These are phyloP conservation scores for Russula brevipes DNA, from an alignment of 768 basidiomycete species.

Conservation along the genomic window DNA sequence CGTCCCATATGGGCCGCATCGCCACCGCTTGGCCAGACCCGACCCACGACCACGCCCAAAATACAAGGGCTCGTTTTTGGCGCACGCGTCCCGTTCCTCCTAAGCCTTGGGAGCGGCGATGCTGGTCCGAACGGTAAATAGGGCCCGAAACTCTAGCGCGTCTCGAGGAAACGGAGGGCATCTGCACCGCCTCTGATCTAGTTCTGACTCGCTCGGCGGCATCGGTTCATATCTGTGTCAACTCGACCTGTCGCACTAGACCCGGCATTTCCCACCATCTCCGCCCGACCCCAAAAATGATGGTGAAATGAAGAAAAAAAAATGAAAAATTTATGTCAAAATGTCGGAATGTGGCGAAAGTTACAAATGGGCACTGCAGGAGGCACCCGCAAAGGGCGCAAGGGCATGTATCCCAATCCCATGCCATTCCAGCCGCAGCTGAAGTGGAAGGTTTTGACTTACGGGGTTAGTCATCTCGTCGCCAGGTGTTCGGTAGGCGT, in stretches of 20 bases:
- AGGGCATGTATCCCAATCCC: too few species aligned
- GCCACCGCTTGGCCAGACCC: not conserved
- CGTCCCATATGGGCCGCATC: slow-evolving; percentile 4
- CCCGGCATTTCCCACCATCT: not conserved
- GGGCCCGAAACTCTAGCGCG: slow-evolving; percentile 1
- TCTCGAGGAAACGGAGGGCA: slow-evolving; percentile 1
- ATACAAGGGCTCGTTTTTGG: not conserved
- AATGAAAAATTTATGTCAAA: not conserved
- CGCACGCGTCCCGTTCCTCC: too few species aligned
- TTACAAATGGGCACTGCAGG: not conserved
- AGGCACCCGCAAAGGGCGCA: too few species aligned
- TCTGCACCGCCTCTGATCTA: slow-evolving; percentile 19
- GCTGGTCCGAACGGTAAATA: not conserved
- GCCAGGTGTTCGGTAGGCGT: not conserved
- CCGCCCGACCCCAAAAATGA: not conserved
- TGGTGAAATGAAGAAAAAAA: too few species aligned
- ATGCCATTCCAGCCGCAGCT: not conserved
- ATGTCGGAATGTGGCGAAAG: not conserved
- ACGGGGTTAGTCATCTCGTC: not conserved
- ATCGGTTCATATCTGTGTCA: not conserved
- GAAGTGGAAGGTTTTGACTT: not conserved
- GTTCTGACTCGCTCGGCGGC: slow-evolving; percentile 10
- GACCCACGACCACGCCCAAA: not conserved
- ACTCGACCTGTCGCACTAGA: not conserved
- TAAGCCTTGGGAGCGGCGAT: not conserved